phyloP scores from a whole-genome alignment of 306 rosid species.

The Castanea mollissima region DNA sequence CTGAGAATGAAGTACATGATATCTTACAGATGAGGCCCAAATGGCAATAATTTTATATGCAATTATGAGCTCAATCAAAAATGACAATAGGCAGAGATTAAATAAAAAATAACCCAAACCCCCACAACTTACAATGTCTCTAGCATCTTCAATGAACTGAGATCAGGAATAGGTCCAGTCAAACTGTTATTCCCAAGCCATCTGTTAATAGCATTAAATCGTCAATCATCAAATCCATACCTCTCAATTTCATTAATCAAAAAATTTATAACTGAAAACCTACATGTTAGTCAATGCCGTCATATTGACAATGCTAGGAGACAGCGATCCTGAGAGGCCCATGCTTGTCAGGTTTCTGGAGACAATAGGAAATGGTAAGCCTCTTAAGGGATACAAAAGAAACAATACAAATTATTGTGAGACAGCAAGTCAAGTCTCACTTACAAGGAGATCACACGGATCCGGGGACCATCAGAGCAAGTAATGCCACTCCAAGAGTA shows the following conservation, averaged over 20 bases:
- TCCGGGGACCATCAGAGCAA: slow-evolving; percentile 64
- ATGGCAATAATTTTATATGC: not conserved
- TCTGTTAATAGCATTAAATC: slow-evolving; percentile 39
- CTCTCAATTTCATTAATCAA: slow-evolving; percentile 1
- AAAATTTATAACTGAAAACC: slow-evolving; percentile 20
- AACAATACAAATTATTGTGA: slow-evolving; percentile 10
- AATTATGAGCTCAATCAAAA: slow-evolving; percentile 17
- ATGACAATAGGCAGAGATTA: not conserved
- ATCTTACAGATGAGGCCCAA: not conserved
- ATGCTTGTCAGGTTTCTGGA: slow-evolving; percentile 81
- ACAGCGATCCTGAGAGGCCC: slow-evolving; percentile 79
- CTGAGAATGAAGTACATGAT: slow-evolving; percentile 5
- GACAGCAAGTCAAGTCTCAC: slow-evolving; percentile 29
- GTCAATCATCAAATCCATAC: slow-evolving; percentile 16
- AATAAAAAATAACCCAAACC: not conserved
- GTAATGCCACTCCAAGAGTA: slow-evolving; percentile 91
- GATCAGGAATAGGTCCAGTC: slow-evolving; percentile 75
- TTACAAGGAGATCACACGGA: slow-evolving; percentile 77
- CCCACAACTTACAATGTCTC: slow-evolving; percentile 67
- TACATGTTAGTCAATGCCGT: slow-evolving; percentile 79
- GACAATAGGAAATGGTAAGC: slow-evolving; percentile 32
- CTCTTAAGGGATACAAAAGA: slow-evolving; percentile 17
- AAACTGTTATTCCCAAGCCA: slow-evolving; percentile 87
- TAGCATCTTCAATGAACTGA: slow-evolving; percentile 60
- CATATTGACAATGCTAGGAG: slow-evolving; percentile 74